These are phyloP conservation scores for Hypoxylon crocopeplum DNA, from an alignment of 495 filamentous ascomycete species.

Conservation along the genomic window DNA sequence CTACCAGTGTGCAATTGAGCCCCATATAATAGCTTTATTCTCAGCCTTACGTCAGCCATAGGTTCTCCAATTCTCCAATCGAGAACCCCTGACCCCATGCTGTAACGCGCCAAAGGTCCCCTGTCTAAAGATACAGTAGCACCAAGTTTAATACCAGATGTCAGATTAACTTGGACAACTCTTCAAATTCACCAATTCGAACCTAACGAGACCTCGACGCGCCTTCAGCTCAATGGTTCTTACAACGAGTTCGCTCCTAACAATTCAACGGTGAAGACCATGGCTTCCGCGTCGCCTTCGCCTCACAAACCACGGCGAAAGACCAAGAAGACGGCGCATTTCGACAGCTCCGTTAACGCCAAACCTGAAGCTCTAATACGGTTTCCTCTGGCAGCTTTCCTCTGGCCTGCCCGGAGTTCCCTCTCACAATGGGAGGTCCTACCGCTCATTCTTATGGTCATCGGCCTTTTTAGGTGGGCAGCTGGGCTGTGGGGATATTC, in stretches of 20 bases:
- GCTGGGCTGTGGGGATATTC: slow-evolving; percentile 94
- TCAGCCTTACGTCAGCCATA: background rate
- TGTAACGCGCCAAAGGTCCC: background rate
- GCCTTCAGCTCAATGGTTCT: slow-evolving; percentile 20
- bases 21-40: background rate
- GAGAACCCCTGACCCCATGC: too few relatives aligned
- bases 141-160: too few relatives aligned
- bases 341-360: slow-evolving; percentile 29
- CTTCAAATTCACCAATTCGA: slow-evolving; percentile 1
- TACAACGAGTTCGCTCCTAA: background rate
- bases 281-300: slow-evolving; percentile 51
- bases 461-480: slow-evolving; percentile 92
- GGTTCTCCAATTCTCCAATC: too few relatives aligned
- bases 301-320: slow-evolving; percentile 60
- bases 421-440: slow-evolving; percentile 93
- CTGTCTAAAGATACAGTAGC: background rate
- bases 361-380: slow-evolving; percentile 46
- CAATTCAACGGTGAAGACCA: slow-evolving; percentile 44
- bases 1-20: background rate
- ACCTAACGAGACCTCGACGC: slow-evolving; percentile 1
- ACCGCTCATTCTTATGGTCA: slow-evolving; percentile 84
- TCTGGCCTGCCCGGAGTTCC: slow-evolving; percentile 85
- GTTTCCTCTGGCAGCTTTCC: slow-evolving; percentile 88
- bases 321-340: slow-evolving; percentile 47
- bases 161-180: background rate